Evolutionary conservation across 768 basidiomycete genomes (phyloP).

Genomic region (Rhizopogon vinicolor): DNA sequence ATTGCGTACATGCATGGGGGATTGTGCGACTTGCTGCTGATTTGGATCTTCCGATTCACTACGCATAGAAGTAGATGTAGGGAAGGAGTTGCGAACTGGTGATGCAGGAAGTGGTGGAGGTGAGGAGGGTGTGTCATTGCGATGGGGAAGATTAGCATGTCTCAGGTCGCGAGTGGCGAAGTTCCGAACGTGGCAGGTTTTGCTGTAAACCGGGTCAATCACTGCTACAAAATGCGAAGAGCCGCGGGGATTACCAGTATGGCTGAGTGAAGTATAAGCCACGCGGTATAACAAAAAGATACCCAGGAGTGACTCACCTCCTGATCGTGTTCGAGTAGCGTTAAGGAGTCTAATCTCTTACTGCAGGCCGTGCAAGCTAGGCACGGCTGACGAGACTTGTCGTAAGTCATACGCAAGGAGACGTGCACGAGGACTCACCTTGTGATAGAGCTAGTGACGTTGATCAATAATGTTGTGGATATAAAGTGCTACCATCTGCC

Average conservation of each 20-base stretch:
- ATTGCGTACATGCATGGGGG: constrained; percentile 21
- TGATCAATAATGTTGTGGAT: not conserved
- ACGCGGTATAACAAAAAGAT: not conserved
- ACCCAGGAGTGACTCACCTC: constrained; percentile 46
- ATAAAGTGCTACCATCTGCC: constrained; percentile 14
- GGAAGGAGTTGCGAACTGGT: constrained; percentile 21
- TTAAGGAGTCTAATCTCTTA: constrained; percentile 73
- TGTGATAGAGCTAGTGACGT: constrained; percentile 67
- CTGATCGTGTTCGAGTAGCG: constrained; percentile 78
- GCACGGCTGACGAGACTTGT: constrained; percentile 52
- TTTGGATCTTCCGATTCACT: constrained; percentile 23
- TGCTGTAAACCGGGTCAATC: constrained; percentile 41
- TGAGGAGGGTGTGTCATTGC: constrained; percentile 30
- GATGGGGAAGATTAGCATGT: constrained; percentile 62
- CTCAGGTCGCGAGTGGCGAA: constrained; percentile 77
- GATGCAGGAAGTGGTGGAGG: constrained; percentile 28
- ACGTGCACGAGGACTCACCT: constrained; percentile 35
- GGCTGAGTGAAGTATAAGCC: constrained; percentile 24
- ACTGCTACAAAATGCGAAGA: not conserved
- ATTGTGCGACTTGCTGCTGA: constrained; percentile 20
- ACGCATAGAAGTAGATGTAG: constrained; percentile 23
- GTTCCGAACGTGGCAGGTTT: constrained; percentile 73
- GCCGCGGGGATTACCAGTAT: constrained; percentile 33
- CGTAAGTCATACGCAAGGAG: constrained; percentile 2
- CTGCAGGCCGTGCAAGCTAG: constrained; percentile 72